phyloP scores from a whole-genome alignment of 768 basidiomycete species.

The Galerina marginata region DNA sequence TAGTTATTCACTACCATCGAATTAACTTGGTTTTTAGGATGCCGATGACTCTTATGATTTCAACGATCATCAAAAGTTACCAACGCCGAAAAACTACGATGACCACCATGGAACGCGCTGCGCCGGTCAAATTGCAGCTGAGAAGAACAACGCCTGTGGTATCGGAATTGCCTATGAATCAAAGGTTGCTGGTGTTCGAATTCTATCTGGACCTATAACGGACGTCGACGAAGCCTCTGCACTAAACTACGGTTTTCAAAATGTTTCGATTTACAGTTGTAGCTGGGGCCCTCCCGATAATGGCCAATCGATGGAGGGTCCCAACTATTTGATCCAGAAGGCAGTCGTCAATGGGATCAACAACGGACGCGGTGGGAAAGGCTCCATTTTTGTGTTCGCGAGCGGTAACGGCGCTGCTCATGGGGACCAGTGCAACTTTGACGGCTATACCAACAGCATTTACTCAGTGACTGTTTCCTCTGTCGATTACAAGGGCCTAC shows the following conservation, averaged over 20 bases:
- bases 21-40: constrained; percentile 61
- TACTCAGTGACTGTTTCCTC: constrained; percentile 97
- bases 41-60: constrained; percentile 92
- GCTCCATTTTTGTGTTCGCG: constrained; percentile 95
- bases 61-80: constrained; percentile 89
- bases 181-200: constrained; percentile 92
- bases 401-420: constrained; percentile 92
- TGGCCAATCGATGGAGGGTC: constrained; percentile 93
- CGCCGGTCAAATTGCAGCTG: constrained; percentile 95
- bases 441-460: constrained; percentile 98
- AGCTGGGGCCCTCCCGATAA: constrained; percentile 99
- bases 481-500: constrained; percentile 89
- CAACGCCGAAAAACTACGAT: constrained; percentile 85
- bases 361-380: constrained; percentile 87
- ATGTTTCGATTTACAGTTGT: constrained; percentile 93
- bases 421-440: constrained; percentile 98
- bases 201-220: constrained; percentile 92
- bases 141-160: constrained; percentile 91
- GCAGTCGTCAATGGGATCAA: constrained; percentile 94
- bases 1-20: constrained; percentile 8
- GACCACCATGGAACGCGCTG: constrained; percentile 98
- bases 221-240: constrained; percentile 96
- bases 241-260: constrained; percentile 92
- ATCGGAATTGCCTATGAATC: constrained; percentile 92
- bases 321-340: constrained; percentile 88